These are phyloP conservation scores for Abrus precatorius DNA, from an alignment of 306 rosid species.

Conservation along the genomic window DNA sequence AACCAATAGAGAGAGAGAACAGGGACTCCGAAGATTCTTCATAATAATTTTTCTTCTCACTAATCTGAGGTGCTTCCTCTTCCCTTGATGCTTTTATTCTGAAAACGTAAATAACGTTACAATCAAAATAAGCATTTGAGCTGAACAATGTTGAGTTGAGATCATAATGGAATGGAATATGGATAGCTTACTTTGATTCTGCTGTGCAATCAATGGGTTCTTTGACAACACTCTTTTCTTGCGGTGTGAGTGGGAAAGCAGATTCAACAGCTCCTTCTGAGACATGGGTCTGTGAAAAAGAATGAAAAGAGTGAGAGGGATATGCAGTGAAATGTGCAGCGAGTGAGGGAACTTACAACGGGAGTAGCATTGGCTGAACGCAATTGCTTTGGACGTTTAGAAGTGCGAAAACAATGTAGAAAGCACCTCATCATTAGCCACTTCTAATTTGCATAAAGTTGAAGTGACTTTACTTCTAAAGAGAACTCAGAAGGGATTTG, in stretches of 20 bases:
- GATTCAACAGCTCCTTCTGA: slow-evolving; percentile 48
- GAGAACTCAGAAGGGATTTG: neutral
- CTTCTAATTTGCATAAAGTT: slow-evolving; percentile 45
- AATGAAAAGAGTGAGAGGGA: neutral
- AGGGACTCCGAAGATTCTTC: slow-evolving; percentile 59
- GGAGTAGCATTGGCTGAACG: slow-evolving; percentile 10
- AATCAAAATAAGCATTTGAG: too few relatives aligned
- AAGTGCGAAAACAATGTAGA: slow-evolving; percentile 57
- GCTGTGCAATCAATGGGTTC: slow-evolving; percentile 41
- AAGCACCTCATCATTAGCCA: slow-evolving; percentile 68
- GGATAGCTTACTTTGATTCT: slow-evolving; percentile 60
- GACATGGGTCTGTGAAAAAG: slow-evolving; percentile 46
- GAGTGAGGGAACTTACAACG: slow-evolving; percentile 43
- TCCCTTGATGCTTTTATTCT: slow-evolving; percentile 46
- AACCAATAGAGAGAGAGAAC: slow-evolving; percentile 59
- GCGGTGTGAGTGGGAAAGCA: slow-evolving; percentile 38
- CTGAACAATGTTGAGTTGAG: too few relatives aligned
- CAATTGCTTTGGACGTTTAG: slow-evolving; percentile 51
- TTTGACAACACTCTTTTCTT: slow-evolving; percentile 33
- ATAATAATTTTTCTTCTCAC: slow-evolving; percentile 18
- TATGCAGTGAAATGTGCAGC: neutral
- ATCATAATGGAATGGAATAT: slow-evolving; percentile 18
- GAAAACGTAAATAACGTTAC: neutral
- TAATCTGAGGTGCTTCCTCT: slow-evolving; percentile 36
- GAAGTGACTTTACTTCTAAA: slow-evolving; percentile 49